Percentiles rank a stretch among this genome's conserved stretches.
phyloP scores from a whole-genome alignment of 1,284 basidiomycete species.

The Boletellus sp. region DNA sequence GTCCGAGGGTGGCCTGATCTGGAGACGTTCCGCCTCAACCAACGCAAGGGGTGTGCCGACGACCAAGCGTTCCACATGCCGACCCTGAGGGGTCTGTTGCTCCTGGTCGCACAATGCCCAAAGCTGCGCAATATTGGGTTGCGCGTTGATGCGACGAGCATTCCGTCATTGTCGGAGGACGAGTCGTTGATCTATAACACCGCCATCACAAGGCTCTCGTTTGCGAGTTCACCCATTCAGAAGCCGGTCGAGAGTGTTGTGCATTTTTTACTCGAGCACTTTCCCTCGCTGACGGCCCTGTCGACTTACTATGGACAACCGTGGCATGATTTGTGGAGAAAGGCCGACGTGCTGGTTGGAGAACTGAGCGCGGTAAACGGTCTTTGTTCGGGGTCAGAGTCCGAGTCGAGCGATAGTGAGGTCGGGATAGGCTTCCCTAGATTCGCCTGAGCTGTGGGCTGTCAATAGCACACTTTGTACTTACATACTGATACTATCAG shows the following conservation, averaged over 20 bases:
- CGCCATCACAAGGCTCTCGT: not conserved
- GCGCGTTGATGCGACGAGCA: conserved; percentile 4
- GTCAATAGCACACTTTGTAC: too few relatives aligned
- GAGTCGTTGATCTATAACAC: conserved; percentile 7
- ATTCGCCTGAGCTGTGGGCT: too few relatives aligned
- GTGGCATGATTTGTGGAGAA: not conserved
- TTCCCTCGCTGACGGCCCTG: not conserved
- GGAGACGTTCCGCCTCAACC: conserved; percentile 3
- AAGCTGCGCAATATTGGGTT: conserved; percentile 4
- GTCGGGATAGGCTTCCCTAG: too few relatives aligned
- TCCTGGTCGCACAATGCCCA: conserved; percentile 13
- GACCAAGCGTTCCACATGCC: not conserved
- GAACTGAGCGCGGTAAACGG: not conserved
- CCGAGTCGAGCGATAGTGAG: not conserved
- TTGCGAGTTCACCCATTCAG: conserved; percentile 7
- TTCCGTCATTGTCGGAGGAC: conserved; percentile 3
- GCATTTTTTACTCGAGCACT: conserved; percentile 6
- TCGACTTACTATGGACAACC: not conserved
- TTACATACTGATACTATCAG: too few relatives aligned
- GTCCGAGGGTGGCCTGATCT: conserved; percentile 15
- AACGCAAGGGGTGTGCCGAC: not conserved
- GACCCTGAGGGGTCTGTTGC: conserved; percentile 14
- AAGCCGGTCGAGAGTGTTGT: not conserved
- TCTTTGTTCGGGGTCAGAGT: not conserved
- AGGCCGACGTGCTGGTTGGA: not conserved